Evolutionary conservation across 148 eudicot species (phyloP), one percentile per base, ranked within the genome.

Genomic region (Camellia lanceoleosa): DNA sequence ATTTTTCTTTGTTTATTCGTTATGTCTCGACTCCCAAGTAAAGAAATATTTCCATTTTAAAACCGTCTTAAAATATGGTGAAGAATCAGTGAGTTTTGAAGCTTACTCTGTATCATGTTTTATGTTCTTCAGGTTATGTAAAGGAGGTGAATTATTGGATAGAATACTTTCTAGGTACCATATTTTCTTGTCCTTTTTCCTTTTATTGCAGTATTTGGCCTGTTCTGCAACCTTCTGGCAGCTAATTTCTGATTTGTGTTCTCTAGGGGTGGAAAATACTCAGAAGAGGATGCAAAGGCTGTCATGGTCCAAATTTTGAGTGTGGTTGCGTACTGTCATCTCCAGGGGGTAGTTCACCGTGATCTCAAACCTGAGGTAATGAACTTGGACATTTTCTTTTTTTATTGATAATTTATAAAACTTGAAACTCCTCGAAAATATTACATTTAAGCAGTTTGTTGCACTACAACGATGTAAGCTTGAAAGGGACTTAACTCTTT

Each of bases 261-360:
- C 20, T 80, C 75, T 74, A 95, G 98, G 91, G 98, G 97, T 81
- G 98, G 98, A 65, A 95, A 92, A 83, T 95, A 87, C 86, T 85
- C 96, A 0, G 98, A 95, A 90, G 98, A 93, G 77, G 98, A 95
- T 74, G 98, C 98, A 43, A 95, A 92, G 75, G 85, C 80, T 77
- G 91, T 95, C 78, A 87, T 95, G 96, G 89, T 93, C 80, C 98
- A 95, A 80, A 92, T 95, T 86, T 84, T 95, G 80, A 93, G 93
- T 72, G 94, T 93, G 55, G 90, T 85, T 52, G 89, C 98, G 43
- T 95, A 90, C 80, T 95, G 97, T 85, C 98, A 95, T 89, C 91
- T 93, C 77, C 98, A 95, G 85, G 98, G 98, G 43, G 97, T 95
- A 46, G 98, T 95, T 86, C 98, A 95, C 81, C 93, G 98, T 60